phyloP scores from a whole-genome alignment of 192 early-diverging fungal species.

The Coemansia sp. region DNA sequence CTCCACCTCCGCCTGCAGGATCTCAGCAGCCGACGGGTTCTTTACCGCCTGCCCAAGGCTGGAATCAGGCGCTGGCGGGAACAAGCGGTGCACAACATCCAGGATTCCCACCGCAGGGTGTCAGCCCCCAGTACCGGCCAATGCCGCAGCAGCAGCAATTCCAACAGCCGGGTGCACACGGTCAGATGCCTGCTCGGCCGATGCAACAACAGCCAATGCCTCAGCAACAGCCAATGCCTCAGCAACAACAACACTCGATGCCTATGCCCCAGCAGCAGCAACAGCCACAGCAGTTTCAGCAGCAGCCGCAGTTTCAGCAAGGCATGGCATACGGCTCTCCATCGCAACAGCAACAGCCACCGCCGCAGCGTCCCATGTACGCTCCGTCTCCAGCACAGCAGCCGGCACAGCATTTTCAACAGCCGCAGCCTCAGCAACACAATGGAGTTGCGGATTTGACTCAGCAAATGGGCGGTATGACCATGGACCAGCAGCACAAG shows the following conservation, averaged over 20 bases:
- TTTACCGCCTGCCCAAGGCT: conserved; percentile 22
- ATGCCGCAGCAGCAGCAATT: conserved; percentile 16
- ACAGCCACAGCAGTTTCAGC: conserved; percentile 7
- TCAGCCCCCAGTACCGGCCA: conserved; percentile 25
- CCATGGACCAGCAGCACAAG: conserved; percentile 29
- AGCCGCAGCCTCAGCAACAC: conserved; percentile 11
- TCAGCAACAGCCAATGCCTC: conserved; percentile 14
- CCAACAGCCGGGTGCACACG: conserved; percentile 27
- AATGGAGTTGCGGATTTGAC: conserved; percentile 16
- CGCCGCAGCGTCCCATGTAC: conserved; percentile 16
- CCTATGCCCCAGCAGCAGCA: conserved; percentile 18
- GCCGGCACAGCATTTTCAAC: conserved; percentile 1
- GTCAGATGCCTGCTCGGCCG: conserved; percentile 8
- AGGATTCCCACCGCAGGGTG: conserved; percentile 40
- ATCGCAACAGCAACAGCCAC: conserved; percentile 19
- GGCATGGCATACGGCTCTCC: conserved; percentile 1
- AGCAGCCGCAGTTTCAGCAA: conserved; percentile 2
- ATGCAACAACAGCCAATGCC: not conserved
- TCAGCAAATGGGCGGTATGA: conserved; percentile 45
- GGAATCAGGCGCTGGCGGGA: conserved; percentile 1
- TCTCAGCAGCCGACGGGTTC: conserved; percentile 27
- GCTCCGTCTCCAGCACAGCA: conserved; percentile 6
- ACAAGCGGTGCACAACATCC: conserved; percentile 14
- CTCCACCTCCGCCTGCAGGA: conserved; percentile 19
- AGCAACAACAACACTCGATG: conserved; percentile 2